phyloP scores from a whole-genome alignment of 352 stramenopile genomes.

The Globisporangium apiculatum region DNA sequence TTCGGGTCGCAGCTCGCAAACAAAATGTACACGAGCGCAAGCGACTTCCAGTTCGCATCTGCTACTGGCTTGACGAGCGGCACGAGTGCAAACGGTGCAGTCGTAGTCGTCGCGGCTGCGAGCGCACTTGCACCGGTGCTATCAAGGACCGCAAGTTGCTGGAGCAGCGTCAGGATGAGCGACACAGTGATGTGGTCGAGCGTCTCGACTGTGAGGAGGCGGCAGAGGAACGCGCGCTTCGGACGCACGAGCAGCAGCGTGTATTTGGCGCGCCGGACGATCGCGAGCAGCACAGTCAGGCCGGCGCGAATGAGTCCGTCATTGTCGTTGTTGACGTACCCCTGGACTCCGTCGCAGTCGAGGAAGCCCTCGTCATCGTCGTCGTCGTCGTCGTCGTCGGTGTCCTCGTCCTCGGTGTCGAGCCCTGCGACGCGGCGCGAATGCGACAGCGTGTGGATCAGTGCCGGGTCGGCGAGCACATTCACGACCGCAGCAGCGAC shows the following conservation, averaged over 20 bases:
- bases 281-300: constrained; percentile 58
- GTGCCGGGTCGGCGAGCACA: constrained; percentile 47
- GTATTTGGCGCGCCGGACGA: constrained; percentile 66
- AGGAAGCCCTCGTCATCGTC: constrained; percentile 24
- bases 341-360: constrained; percentile 53
- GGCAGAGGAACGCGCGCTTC: constrained; percentile 68
- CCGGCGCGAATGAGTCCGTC: constrained; percentile 67
- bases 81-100: neutral
- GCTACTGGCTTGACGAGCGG: constrained; percentile 20
- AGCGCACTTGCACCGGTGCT: constrained; percentile 9
- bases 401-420: constrained; percentile 20
- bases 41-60: constrained; percentile 62
- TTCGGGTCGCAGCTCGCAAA: constrained; percentile 74
- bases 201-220: constrained; percentile 61
- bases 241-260: constrained; percentile 51
- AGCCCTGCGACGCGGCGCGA: constrained; percentile 10
- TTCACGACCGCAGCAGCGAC: constrained; percentile 45
- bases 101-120: constrained; percentile 4
- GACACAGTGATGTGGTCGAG: constrained; percentile 69
- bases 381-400: constrained; percentile 18
- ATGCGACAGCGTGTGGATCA: constrained; percentile 44
- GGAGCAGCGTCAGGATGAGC: constrained; percentile 52
- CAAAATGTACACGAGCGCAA: constrained; percentile 62
- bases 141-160: constrained; percentile 54
- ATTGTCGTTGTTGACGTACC: constrained; percentile 51